phyloP scores from a whole-genome alignment of 2,329 filamentous ascomycete species.

The Cladosporium phlei region DNA sequence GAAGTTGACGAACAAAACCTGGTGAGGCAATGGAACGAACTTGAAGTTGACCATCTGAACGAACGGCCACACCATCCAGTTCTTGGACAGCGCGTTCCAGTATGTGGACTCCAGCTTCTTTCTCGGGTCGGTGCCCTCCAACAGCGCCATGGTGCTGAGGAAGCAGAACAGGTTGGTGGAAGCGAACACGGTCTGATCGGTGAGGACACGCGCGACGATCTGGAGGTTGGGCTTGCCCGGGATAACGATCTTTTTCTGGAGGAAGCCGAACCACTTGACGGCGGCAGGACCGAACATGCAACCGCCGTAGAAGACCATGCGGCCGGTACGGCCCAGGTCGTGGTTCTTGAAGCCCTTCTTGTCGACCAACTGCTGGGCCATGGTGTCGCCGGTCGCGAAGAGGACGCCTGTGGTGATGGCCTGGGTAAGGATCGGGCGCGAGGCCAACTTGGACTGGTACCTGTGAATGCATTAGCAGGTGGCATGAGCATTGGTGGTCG shows the following conservation, averaged over 20 bases:
- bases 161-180: constrained; percentile 79
- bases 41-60: constrained; percentile 87
- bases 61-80: constrained; percentile 82
- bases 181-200: constrained; percentile 79
- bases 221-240: constrained; percentile 61
- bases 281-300: constrained; percentile 81
- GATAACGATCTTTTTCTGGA: constrained; percentile 64
- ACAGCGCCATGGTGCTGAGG: constrained; percentile 70
- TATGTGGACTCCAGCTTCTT: constrained; percentile 72
- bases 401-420: constrained; percentile 85
- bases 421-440: constrained; percentile 82
- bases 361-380: constrained; percentile 89
- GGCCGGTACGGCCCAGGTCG: constrained; percentile 61
- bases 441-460: constrained; percentile 81
- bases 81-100: constrained; percentile 66
- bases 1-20: constrained; percentile 81
- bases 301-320: constrained; percentile 78
- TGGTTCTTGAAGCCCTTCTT: constrained; percentile 72
- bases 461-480: constrained; percentile 37
- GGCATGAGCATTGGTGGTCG: constrained; percentile 9
- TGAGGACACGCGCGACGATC: constrained; percentile 70
- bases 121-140: constrained; percentile 46
- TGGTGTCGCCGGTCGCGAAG: constrained; percentile 85
- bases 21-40: constrained; percentile 75
- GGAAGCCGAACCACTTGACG: constrained; percentile 78